phyloP scores from a whole-genome alignment of 1,284 basidiomycete species.

The Cryptococcus wingfieldii region DNA sequence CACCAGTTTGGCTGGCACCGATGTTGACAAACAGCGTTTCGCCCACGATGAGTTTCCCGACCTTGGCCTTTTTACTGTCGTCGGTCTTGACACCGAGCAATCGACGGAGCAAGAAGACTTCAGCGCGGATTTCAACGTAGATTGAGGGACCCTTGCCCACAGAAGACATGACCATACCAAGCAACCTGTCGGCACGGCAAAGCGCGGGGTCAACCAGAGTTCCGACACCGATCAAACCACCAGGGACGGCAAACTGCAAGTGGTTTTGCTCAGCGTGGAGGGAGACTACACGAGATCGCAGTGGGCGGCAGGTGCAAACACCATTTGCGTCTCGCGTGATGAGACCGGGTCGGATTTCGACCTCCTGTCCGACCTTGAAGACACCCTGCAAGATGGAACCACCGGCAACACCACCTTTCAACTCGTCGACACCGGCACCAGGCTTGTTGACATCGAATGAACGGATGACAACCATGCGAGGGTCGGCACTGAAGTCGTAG shows the following conservation, averaged over 20 bases:
- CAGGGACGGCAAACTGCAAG: slow-evolving; percentile 91
- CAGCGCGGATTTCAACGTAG: slow-evolving; percentile 65
- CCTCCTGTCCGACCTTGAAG: slow-evolving; percentile 83
- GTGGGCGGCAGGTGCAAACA: slow-evolving; percentile 85
- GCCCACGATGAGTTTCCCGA: slow-evolving; percentile 85
- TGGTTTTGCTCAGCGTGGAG: slow-evolving; percentile 93
- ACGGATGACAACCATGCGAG: slow-evolving; percentile 93
- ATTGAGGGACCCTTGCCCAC: slow-evolving; percentile 91
- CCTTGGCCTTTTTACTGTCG: slow-evolving; percentile 87
- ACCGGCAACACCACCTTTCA: slow-evolving; percentile 97
- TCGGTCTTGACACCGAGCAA: slow-evolving; percentile 97
- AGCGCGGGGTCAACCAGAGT: slow-evolving; percentile 95
- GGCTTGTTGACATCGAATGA: slow-evolving; percentile 99
- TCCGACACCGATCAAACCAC: slow-evolving; percentile 96
- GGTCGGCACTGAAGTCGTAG: slow-evolving; percentile 87
- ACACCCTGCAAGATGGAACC: slow-evolving; percentile 93
- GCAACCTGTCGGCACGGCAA: slow-evolving; percentile 92
- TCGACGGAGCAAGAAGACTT: slow-evolving; percentile 82
- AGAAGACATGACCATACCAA: slow-evolving; percentile 91
- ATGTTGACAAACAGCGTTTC: slow-evolving; percentile 93
- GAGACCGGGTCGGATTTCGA: slow-evolving; percentile 95
- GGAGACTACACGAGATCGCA: slow-evolving; percentile 86
- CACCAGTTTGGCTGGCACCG: slow-evolving; percentile 88
- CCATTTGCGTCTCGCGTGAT: slow-evolving; percentile 93
- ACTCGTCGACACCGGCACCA: slow-evolving; percentile 90